Base-by-base conservation (phyloP, 768 basidiomycete species). In the Sporobolomyces pararoseus region DNA sequence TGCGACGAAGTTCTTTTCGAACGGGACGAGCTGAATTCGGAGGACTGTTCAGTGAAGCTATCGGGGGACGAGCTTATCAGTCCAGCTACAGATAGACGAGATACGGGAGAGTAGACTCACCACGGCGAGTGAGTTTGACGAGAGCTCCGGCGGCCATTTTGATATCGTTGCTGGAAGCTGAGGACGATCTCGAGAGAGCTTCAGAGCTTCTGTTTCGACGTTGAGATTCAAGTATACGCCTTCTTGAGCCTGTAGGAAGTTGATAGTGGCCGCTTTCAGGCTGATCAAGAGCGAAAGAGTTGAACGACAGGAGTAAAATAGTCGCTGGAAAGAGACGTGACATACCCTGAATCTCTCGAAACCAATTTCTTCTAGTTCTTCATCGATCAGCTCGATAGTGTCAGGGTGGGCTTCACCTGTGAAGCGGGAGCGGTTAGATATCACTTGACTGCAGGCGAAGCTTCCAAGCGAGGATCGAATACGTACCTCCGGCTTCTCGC, bases 331-430 rank as follows among this genome's bases (percentile, higher is more conserved):
- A 7, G 7, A 17, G 9, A 10, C 6, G 4, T 23, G 14, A 16
- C 35, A 14, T 3, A 37, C 31, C 29, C 69, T 70, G 72, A 73
- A 73, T 13, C 68, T 59, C 39, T 73, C 72, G 12, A 14, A 12
- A 5, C 72, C 72, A 37, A 73, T 69, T 0, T 1, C 55, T 14
- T n/a, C 29, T 1, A 73, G 61, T 31, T 73, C 67, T 0, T n/a
- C 25, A 13, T 52, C 42, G 25, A 73, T 73, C 35, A 63, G 37
- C 1, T 62, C 55, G 46, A 66, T 21, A 0, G 42, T 49, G 0
- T 27, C 12, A 0, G 65, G 65, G 4, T 59, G 49, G 6, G 37
- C 4, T 16, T 23, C 34, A 32, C 62, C 70, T 66, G 17, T 19
- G 47, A 21, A 31, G 23, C n/a, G 27, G 1, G 14, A 44, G 14